Conservation (phyloP, 768 basidiomycete species). For the Rhodotorula toruloides region DNA sequence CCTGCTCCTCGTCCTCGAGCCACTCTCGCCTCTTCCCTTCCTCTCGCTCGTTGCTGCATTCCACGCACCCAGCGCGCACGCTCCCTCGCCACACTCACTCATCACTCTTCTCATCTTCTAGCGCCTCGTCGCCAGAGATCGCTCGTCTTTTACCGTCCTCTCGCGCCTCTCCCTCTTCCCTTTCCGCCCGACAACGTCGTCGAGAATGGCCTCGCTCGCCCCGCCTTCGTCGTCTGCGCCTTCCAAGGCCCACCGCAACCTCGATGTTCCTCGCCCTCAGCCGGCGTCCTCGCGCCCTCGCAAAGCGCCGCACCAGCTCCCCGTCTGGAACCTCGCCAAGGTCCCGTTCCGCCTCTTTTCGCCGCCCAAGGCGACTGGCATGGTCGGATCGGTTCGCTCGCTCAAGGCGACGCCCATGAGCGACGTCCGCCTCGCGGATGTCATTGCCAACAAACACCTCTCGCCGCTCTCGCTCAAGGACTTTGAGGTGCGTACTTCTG, state of each 20-base stretch:
- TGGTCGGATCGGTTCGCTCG: constrained; percentile 32
- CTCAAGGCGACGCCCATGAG: constrained; percentile 30
- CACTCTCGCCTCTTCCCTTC: too few relatives aligned
- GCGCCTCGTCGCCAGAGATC: too few relatives aligned
- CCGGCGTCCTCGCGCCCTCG: constrained; percentile 5
- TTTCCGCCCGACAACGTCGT: neutral
- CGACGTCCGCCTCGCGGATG: constrained; percentile 35
- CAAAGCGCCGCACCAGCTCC: neutral
- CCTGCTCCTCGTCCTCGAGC: too few relatives aligned
- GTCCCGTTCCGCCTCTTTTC: constrained; percentile 29
- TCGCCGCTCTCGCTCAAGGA: constrained; percentile 36
- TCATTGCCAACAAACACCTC: constrained; percentile 38
- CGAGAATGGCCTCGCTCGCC: constrained; percentile 24
- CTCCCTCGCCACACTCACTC: too few relatives aligned
- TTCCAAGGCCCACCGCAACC: constrained; percentile 6
- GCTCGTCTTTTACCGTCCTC: too few relatives aligned
- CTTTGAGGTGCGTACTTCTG: constrained; percentile 31
- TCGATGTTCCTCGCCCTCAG: neutral
- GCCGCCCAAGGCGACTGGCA: constrained; percentile 36
- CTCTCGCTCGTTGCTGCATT: too few relatives aligned
- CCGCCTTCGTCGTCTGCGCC: constrained; percentile 6
- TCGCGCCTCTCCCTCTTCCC: neutral
- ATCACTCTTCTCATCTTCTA: too few relatives aligned
- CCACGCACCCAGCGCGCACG: too few relatives aligned
- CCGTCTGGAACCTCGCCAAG: constrained; percentile 28